Evolutionary conservation across 805 yeast genomes (phyloP).

Genomic region (Zygoascus ofunaensis): DNA sequence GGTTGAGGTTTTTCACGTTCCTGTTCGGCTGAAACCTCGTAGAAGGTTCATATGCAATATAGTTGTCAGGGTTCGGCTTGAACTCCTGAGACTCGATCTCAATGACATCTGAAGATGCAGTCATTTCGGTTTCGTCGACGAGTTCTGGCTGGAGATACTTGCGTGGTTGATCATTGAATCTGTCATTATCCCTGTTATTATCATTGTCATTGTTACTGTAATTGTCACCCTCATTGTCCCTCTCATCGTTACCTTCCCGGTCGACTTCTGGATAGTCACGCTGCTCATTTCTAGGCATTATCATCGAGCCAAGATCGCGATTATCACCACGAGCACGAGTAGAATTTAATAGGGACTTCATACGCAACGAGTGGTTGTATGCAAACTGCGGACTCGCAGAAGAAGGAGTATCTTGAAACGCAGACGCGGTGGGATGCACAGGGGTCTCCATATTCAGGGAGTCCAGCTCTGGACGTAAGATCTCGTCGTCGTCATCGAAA

Average conservation of each 20-base stretch:
- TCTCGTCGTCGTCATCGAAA: background rate
- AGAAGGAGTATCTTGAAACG: background rate
- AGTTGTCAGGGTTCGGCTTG: background rate
- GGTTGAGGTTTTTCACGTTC: too few relatives aligned
- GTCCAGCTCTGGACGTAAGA: background rate
- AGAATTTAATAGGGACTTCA: background rate
- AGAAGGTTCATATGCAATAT: background rate
- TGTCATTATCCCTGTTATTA: background rate
- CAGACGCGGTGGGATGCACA: background rate
- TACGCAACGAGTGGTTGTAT: background rate
- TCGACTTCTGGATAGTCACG: too few relatives aligned
- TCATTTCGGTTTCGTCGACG: background rate
- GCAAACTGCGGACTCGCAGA: background rate
- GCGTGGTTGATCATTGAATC: background rate
- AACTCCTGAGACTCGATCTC: background rate
- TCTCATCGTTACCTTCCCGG: background rate
- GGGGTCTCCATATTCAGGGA: background rate
- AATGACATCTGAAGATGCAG: background rate
- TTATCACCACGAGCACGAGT: background rate
- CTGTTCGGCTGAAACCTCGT: background rate
- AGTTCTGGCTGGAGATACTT: background rate
- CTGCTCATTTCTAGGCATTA: background rate
- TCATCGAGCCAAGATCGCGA: background rate
- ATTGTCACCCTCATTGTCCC: background rate
- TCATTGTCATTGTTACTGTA: too few relatives aligned